Evolutionary conservation across 129 eudicot genomes (phyloP).

Genomic region (Artemisia tridentata): DNA sequence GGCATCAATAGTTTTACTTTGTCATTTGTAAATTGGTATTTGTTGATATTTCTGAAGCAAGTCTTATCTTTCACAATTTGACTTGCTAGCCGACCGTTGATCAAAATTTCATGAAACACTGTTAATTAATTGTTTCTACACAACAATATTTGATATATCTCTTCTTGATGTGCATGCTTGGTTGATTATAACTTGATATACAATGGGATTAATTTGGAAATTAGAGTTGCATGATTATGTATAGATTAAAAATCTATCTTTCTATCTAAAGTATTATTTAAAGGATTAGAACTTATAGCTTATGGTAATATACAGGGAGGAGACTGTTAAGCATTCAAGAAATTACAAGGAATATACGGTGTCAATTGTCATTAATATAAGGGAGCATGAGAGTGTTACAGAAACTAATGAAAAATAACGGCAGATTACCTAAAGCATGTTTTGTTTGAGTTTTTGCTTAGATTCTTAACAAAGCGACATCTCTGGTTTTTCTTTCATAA

Average conservation of each 20-base stretch:
- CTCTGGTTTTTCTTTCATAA: neutral
- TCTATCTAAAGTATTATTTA: neutral
- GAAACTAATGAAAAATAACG: neutral
- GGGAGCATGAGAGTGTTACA: neutral
- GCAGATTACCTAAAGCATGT: neutral
- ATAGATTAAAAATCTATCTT: neutral
- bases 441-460: constrained; percentile 14
- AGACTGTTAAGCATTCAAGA: constrained; percentile 6
- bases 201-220: neutral
- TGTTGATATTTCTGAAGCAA: constrained; percentile 14
- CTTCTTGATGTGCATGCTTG: constrained; percentile 4
- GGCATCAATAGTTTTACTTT: neutral
- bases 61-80: neutral
- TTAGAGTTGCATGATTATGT: neutral
- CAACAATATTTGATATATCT: neutral
- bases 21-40: neutral
- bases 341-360: neutral
- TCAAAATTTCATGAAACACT: neutral
- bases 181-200: constrained; percentile 6
- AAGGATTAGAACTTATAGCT: constrained; percentile 11
- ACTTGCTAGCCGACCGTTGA: neutral
- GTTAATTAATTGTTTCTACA: neutral
- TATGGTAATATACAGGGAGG: constrained; percentile 6
- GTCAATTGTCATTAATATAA: neutral
- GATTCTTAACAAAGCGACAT: neutral